Evolutionary conservation across 306 rosid genomes (phyloP), one percentile per base, ranked within the genome.

Genomic region (Senna tora): DNA sequence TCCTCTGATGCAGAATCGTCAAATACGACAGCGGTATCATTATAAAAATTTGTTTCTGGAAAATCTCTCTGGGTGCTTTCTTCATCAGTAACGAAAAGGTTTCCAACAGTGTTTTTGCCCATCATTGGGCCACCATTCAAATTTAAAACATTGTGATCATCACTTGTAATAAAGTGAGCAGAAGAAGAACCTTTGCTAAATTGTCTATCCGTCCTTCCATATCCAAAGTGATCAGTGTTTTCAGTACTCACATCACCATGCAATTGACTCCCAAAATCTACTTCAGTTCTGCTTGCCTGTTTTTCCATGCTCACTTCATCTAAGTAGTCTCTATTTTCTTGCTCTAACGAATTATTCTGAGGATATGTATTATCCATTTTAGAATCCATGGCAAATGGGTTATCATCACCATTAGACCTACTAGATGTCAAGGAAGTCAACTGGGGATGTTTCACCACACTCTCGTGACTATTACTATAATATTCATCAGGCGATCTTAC

Each of bases 1-100:
- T 79, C 91, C 14, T 89, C 99, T 9, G 92, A 86, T 52, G 73
- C 90, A 19, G 82, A 89, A 75, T 91, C 91, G 59, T 94, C 99
- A 79, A 91, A 94, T 38, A 72, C 79, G 70, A 74, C 75, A 51
- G 88, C 33, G 10, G 67, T 10, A 12, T 39, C 72, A 58, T 77
- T 85, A 61, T 74, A 62, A 51, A 85, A 81, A 81, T 65, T 69
- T 17, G 67, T 74, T 71, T 79, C 84, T 67, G 22, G 54, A 53
- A 71, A 69, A 73, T 65, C 79, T 34, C 71, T 47, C 42, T 2
- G 54, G 4, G 67, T 69, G 65, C 70, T 85, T 72, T 69, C 67
- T 69, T 77, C 83, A 84, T 82, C 86, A 20, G 72, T 59, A 69
- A 77, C 78, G 84, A 71, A 87, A 68, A 74, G 71, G 69, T 81